Conservation (phyloP, 257 asterid genomes). For the Paraleonurus japonicus region DNA sequence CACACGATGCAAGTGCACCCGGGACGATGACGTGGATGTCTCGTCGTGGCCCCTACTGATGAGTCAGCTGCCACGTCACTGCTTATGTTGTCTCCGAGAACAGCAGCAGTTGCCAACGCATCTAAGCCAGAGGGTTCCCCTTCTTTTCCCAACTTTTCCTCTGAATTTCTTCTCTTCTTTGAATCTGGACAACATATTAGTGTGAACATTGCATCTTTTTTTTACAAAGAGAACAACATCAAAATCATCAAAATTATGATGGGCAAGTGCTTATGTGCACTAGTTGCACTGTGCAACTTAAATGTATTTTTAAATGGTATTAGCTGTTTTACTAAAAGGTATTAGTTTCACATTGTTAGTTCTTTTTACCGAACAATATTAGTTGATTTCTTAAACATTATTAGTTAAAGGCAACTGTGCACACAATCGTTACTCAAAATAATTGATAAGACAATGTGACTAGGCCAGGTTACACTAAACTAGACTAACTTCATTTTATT, state of each 20-base stretch:
- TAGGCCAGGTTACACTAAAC: background rate
- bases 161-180: conserved; percentile 55
- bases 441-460: background rate
- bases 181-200: conserved; percentile 39
- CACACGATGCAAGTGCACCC: conserved; percentile 96
- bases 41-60: conserved; percentile 68
- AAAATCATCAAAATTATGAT: background rate
- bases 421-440: no score
- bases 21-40: conserved; percentile 93
- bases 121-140: conserved; percentile 85
- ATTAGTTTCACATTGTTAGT: no score
- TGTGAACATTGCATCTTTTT: background rate
- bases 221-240: background rate
- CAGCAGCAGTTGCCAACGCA: conserved; percentile 90
- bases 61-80: conserved; percentile 44
- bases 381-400: no score
- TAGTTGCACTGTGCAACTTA: no score
- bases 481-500: no score
- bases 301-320: no score
- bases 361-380: no score
- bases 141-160: conserved; percentile 37
- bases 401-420: no score
- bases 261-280: no score
- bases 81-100: conserved; percentile 65
- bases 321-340: no score